phyloP scores from a whole-genome alignment of 176 grass and related monocot species.

The Eleusine coracana region DNA sequence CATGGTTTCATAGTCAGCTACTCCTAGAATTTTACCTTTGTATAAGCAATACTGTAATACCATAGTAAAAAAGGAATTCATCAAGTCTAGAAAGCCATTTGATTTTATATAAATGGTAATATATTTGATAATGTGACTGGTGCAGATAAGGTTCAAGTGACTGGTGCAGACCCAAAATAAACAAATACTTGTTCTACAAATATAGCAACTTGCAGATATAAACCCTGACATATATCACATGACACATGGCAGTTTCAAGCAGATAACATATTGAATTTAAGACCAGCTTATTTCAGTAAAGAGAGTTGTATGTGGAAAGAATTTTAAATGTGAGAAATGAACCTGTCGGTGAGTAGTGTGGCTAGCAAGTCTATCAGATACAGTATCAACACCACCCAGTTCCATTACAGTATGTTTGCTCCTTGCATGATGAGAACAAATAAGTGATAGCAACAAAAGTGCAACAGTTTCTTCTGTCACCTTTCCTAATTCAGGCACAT shows the following conservation, averaged over 20 bases:
- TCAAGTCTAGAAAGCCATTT: neutral
- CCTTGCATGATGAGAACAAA: slow-evolving; percentile 69
- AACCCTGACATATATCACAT: neutral
- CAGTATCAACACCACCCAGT: slow-evolving; percentile 67
- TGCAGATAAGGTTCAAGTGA: slow-evolving; percentile 13
- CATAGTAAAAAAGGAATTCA: neutral
- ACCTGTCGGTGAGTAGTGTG: slow-evolving; percentile 70
- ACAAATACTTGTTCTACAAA: neutral
- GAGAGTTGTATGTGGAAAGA: slow-evolving; percentile 10
- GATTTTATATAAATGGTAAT: neutral
- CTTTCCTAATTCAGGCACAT: slow-evolving; percentile 52
- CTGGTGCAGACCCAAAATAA: neutral
- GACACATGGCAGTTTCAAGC: slow-evolving; percentile 7
- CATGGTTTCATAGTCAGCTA: neutral
- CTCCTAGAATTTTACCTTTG: neutral
- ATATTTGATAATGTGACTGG: neutral
- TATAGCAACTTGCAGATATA: neutral
- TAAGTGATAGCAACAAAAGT: slow-evolving; percentile 77
- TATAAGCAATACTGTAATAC: slow-evolving; percentile 16
- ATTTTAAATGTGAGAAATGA: slow-evolving; percentile 38
- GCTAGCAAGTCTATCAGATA: slow-evolving; percentile 82
- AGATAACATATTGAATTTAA: slow-evolving; percentile 40
- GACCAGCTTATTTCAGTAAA: slow-evolving; percentile 33
- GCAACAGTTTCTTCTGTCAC: slow-evolving; percentile 79
- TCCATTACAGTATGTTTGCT: slow-evolving; percentile 79